Base-by-base conservation (phyloP, 2,329 filamentous ascomycete genomes). In the Alternaria panax region DNA sequence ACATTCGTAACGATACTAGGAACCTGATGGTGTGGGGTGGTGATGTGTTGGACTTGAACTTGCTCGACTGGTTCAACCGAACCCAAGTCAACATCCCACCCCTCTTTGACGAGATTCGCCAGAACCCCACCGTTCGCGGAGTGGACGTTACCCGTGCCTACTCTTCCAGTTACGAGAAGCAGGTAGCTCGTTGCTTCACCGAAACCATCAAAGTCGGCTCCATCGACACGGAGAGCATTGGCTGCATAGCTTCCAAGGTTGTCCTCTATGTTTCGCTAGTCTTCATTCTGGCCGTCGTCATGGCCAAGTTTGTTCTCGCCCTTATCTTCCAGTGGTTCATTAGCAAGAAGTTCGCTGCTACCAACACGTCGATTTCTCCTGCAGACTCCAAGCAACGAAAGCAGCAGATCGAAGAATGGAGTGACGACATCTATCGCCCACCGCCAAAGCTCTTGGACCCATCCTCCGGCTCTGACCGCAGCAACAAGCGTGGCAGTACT, bases 301-400 rank as follows among this genome's bases (percentile, higher is more conserved):
- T 86, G 16, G 86, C 90, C 63, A 94, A 96, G 67, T 99, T 99
- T 74, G 75, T 90, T n/a, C 86, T 99, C 51, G 95, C 95, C 11
- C 75, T 98, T 43, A 79, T 94, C 59, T 99, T 99, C 82, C 92
- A 97, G 74, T 99, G 96, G 96, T 97, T 99, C 80, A 84, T 98
- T 66, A 91, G 91, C 76, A 89, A 90, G 68, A 90, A 89, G 64
- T 98, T 94, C 74, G 93, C 90, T 4, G 92, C 94, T 0, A 81
- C 86, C 47, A 97, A 92, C 79, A 96, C 94, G 0, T 94, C 92
- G 2, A 90, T 96, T 77, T 88, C 75, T 38, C 70, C 88, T 16
- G 88, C 89, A 5, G 88, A 95, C 76, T 87, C 89, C 66, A 93
- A 94, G 77, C 90, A 93, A 80, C 89, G 95, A 59, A 90, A 93